These are phyloP conservation scores for Posidonia oceanica DNA, from an alignment of 116 monocot genomes.

Conservation along the genomic window DNA sequence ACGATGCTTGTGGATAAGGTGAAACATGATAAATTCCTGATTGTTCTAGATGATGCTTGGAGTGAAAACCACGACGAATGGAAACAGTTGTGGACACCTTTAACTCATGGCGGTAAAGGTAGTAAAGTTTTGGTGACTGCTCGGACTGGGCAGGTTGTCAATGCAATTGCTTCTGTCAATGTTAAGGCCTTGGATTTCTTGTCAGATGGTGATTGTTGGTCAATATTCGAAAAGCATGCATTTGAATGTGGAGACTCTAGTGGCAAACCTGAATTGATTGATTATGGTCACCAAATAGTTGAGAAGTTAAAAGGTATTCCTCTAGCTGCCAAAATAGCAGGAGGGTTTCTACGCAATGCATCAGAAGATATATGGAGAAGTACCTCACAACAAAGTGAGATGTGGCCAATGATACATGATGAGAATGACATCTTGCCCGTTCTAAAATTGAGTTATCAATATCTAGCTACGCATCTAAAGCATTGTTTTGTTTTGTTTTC, in stretches of 20 bases:
- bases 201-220: background rate
- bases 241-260: background rate
- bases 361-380: background rate
- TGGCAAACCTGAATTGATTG: no score
- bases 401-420: no score
- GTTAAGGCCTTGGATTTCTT: background rate
- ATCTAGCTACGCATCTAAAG: no score
- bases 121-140: conserved; percentile 12
- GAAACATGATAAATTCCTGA: background rate
- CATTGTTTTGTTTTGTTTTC: no score
- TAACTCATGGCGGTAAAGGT: background rate
- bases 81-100: background rate
- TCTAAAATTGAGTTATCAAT: no score
- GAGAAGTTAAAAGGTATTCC: conserved; percentile 10
- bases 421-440: no score
- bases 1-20: background rate
- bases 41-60: conserved; percentile 24
- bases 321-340: conserved; percentile 9
- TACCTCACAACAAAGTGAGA: no score
- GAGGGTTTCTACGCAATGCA: background rate
- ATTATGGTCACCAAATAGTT: conserved; percentile 2
- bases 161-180: background rate
- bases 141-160: background rate
- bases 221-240: conserved; percentile 2
- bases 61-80: background rate